Evolutionary conservation across 805 yeast genomes (phyloP).

Genomic region (Starmera caribaea): DNA sequence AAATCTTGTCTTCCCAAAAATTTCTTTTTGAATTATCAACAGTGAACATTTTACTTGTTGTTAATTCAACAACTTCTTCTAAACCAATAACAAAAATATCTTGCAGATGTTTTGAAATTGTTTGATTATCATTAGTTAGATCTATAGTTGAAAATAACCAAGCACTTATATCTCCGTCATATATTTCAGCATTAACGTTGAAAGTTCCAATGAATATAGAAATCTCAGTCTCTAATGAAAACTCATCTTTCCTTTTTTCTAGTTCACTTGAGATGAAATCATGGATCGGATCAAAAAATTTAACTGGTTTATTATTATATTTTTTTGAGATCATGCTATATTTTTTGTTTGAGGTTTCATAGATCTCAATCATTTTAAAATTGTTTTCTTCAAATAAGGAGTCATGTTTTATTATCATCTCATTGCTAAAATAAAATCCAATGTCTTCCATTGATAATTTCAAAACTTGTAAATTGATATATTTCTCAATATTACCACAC

Average conservation of each 20-base stretch:
- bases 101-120: constrained; percentile 27
- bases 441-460: constrained; percentile 31
- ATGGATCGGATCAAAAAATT: constrained; percentile 80
- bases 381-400: constrained; percentile 92
- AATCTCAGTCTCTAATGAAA: constrained; percentile 51
- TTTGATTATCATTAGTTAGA: neutral
- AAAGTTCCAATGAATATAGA: constrained; percentile 75
- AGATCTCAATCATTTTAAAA: constrained; percentile 71
- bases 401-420: constrained; percentile 59
- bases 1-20: constrained; percentile 59
- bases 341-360: constrained; percentile 33
- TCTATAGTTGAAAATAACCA: constrained; percentile 69
- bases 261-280: constrained; percentile 71
- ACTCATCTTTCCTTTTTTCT: constrained; percentile 37
- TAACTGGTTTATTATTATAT: constrained; percentile 25
- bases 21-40: constrained; percentile 54
- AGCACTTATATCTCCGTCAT: constrained; percentile 46
- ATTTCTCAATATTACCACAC: constrained; percentile 64
- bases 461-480: constrained; percentile 63
- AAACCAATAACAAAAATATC: constrained; percentile 79
- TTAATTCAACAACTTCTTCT: constrained; percentile 82
- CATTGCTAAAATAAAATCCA: constrained; percentile 29
- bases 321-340: constrained; percentile 19
- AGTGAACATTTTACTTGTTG: constrained; percentile 74
- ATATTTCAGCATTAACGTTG: constrained; percentile 68